These are phyloP conservation scores for Emericellopsis terricola DNA, from an alignment of 495 filamentous ascomycete genomes.

Conservation along the genomic window DNA sequence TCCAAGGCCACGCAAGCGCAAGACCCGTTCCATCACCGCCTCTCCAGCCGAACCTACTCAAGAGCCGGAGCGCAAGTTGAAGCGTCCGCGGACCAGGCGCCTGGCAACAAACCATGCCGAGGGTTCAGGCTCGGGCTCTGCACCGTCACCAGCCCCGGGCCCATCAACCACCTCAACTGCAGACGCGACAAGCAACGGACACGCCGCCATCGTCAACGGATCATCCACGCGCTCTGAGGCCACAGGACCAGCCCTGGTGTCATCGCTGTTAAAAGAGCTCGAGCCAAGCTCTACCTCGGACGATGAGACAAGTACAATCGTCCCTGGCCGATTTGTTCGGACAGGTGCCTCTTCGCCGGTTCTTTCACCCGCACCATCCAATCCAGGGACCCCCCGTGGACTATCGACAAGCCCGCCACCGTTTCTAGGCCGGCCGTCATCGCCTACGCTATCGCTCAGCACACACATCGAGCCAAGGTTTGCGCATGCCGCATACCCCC, in stretches of 20 bases:
- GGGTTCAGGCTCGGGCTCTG: constrained; percentile 17
- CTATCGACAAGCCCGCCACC: constrained; percentile 54
- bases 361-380: constrained; percentile 50
- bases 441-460: constrained; percentile 51
- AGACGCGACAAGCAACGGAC: too few relatives aligned
- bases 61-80: constrained; percentile 56
- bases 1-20: constrained; percentile 42
- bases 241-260: constrained; percentile 33
- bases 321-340: constrained; percentile 25
- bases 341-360: constrained; percentile 50
- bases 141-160: constrained; percentile 9
- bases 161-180: too few relatives aligned
- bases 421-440: constrained; percentile 36
- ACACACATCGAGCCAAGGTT: constrained; percentile 44
- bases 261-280: constrained; percentile 72
- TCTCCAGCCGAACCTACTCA: constrained; percentile 47
- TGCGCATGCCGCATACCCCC: constrained; percentile 41
- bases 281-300: constrained; percentile 44
- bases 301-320: constrained; percentile 27
- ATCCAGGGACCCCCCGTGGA: constrained; percentile 47
- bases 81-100: constrained; percentile 56
- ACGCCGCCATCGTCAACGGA: too few relatives aligned
- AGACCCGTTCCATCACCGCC: constrained; percentile 48
- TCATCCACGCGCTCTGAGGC: too few relatives aligned
- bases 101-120: constrained; percentile 17